Conservation (phyloP, 192 early-diverging fungal genomes). For the Backusella tuberculispora region DNA sequence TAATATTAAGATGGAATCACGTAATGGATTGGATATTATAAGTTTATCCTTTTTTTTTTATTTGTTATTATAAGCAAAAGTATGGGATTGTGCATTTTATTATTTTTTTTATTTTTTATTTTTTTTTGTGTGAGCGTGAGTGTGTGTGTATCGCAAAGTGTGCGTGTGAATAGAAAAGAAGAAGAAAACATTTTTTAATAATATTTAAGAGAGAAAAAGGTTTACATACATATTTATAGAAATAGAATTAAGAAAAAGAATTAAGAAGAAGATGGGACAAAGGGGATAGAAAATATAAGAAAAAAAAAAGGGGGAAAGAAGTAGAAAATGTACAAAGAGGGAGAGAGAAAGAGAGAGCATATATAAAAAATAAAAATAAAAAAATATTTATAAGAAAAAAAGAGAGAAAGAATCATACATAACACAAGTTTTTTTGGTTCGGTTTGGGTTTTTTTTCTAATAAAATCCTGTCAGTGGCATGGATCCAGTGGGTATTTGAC, state of each 20-base stretch:
- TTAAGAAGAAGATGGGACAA: too few species aligned
- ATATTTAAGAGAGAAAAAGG: not conserved
- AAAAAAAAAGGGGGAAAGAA: not conserved
- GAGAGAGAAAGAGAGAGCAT: not conserved
- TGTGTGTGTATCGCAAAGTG: not conserved
- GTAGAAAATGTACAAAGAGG: not conserved
- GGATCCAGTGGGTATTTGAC: constrained; percentile 15
- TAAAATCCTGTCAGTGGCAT: constrained; percentile 18
- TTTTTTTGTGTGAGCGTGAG: not conserved
- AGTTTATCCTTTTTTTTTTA: not conserved
- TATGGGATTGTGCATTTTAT: too few species aligned
- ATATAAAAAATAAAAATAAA: not conserved
- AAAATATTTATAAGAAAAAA: not conserved
- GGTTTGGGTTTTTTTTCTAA: not conserved
- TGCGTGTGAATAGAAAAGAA: not conserved
- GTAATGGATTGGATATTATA: too few species aligned
- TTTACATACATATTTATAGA: constrained; percentile 18
- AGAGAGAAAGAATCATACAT: not conserved
- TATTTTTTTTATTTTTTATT: not conserved
- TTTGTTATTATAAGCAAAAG: not conserved
- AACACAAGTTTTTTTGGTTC: not conserved
- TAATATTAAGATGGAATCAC: too few species aligned
- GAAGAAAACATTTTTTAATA: not conserved
- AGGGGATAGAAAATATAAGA: too few species aligned
- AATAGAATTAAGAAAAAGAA: not conserved